A percentile compares a stretch with the other conserved stretches of the same genome.
Evolutionary conservation across 2,329 filamentous ascomycete genomes (phyloP).

Genomic region (Chalaropsis ovoidea): DNA sequence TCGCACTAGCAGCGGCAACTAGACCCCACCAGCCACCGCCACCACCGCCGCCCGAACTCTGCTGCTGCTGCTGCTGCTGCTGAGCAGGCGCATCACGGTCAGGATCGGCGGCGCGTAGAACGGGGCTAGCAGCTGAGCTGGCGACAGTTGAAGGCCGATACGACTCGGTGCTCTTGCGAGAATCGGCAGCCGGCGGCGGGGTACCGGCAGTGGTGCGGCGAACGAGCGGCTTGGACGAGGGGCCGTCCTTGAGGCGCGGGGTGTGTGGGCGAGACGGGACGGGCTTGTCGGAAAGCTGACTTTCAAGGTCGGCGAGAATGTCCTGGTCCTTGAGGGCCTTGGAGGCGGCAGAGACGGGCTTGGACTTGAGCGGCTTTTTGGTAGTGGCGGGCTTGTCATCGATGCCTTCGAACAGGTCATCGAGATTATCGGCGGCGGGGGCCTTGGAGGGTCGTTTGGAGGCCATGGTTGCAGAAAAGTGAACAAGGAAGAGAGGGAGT

Average conservation of each 20-base stretch:
- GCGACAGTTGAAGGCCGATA: conserved; percentile 55
- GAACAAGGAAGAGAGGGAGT: conserved; percentile 12
- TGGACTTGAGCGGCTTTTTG: conserved; percentile 40
- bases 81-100: conserved; percentile 48
- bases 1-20: conserved; percentile 44
- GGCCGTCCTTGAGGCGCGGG: conserved; percentile 54
- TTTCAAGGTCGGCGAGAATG: conserved; percentile 76
- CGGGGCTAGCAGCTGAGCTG: conserved; percentile 54
- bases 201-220: conserved; percentile 42
- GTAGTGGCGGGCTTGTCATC: conserved; percentile 40
- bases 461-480: conserved; percentile 40
- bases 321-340: conserved; percentile 53
- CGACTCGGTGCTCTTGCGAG: conserved; percentile 70
- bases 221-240: conserved; percentile 49
- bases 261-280: conserved; percentile 71
- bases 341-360: conserved; percentile 41
- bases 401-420: conserved; percentile 56
- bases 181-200: conserved; percentile 31
- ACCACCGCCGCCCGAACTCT: conserved; percentile 8
- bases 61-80: conserved; percentile 47
- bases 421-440: conserved; percentile 47
- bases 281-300: conserved; percentile 57
- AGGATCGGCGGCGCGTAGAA: conserved; percentile 11
- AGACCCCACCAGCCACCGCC: conserved; percentile 84
- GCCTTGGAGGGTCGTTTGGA: conserved; percentile 49